These are phyloP conservation scores for Pinus taeda DNA, from an alignment of 75 land plant genomes.

Conservation along the genomic window DNA sequence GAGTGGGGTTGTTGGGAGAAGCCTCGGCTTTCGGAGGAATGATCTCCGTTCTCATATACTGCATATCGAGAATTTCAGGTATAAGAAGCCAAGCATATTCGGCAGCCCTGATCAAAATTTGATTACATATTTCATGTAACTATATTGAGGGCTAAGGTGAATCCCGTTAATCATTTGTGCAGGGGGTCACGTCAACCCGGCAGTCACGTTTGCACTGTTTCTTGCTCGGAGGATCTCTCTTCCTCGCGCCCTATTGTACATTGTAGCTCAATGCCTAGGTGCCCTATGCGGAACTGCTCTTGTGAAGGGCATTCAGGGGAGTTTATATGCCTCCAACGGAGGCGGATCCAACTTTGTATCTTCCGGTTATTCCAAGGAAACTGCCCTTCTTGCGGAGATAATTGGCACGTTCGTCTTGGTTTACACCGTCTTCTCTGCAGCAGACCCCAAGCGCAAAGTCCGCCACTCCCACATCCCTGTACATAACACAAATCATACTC, in stretches of 20 bases:
- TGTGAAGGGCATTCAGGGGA: conserved; percentile 44
- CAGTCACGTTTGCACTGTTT: conserved; percentile 54
- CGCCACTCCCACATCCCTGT: conserved; percentile 73
- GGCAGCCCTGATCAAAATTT: too few species aligned
- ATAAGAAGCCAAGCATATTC: too few species aligned
- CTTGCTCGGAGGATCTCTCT: conserved; percentile 56
- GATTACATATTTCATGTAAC: too few species aligned
- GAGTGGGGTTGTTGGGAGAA: conserved; percentile 51
- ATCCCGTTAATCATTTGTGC: not conserved
- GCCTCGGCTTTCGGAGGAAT: conserved; percentile 64
- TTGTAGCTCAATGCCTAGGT: conserved; percentile 50
- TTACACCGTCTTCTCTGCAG: conserved; percentile 72
- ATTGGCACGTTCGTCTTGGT: conserved; percentile 61
- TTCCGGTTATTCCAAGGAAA: conserved; percentile 33
- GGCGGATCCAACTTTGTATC: conserved; percentile 56
- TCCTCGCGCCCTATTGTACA: conserved; percentile 44
- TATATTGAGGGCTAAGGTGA: too few species aligned
- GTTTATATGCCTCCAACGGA: conserved; percentile 26
- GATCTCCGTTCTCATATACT: conserved; percentile 58
- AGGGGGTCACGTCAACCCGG: conserved; percentile 55
- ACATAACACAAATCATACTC: conserved; percentile 5
- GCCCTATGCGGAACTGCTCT: conserved; percentile 60
- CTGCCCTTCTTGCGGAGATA: conserved; percentile 59
- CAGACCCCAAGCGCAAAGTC: conserved; percentile 66
- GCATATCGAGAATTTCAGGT: conserved; percentile 60